Conservation (phyloP, 805 yeast genomes). For the Ogataea zsoltii region DNA sequence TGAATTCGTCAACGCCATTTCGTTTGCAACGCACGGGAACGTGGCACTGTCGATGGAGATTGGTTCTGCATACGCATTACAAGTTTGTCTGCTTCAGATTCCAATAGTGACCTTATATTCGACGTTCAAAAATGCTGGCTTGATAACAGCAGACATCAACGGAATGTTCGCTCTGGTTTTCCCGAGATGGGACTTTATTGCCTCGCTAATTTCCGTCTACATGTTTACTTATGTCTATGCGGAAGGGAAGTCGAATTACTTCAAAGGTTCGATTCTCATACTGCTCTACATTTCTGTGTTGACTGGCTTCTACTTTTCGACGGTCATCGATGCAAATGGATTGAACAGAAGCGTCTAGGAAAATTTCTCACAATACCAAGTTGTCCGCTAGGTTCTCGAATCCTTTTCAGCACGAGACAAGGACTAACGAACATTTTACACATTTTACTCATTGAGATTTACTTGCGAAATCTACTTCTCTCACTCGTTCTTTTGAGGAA, state of each 20-base stretch:
- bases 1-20: constrained; percentile 93
- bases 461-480: too few species aligned
- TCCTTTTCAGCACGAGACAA: too few species aligned
- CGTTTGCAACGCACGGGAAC: constrained; percentile 94
- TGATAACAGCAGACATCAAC: constrained; percentile 33
- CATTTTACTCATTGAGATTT: too few species aligned
- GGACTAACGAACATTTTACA: too few species aligned
- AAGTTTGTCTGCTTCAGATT: constrained; percentile 90
- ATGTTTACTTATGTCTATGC: constrained; percentile 92
- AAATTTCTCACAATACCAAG: too few species aligned
- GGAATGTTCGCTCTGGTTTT: constrained; percentile 78
- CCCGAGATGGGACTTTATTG: constrained; percentile 94
- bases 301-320: constrained; percentile 76
- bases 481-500: too few species aligned
- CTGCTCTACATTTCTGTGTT: constrained; percentile 74
- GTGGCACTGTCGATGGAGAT: constrained; percentile 97
- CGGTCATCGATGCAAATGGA: constrained; percentile 35
- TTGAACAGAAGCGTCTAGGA: too few species aligned
- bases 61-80: constrained; percentile 96
- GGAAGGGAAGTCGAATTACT: constrained; percentile 94
- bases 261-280: constrained; percentile 88
- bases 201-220: constrained; percentile 80
- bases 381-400: too few species aligned
- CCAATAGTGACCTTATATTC: constrained; percentile 87
- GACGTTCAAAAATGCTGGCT: constrained; percentile 43